Base-by-base conservation (phyloP, 1,284 basidiomycete genomes). In the Xanthoconium separans region DNA sequence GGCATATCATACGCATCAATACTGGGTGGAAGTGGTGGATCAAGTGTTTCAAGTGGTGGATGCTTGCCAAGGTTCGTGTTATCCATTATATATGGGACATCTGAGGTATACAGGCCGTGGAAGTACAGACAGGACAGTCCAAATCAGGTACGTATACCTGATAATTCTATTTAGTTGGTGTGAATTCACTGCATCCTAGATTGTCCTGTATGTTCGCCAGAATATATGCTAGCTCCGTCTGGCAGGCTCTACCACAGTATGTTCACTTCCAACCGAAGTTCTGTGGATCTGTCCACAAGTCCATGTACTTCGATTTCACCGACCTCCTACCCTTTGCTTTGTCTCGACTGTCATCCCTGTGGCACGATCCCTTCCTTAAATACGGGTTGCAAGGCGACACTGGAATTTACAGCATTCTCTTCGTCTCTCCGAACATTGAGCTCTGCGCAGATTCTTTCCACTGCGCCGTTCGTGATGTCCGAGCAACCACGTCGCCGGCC, bases 371-470 rank as follows among this genome's bases (percentile, higher is more conserved):
- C 61, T 7, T 49, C 53, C 18, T 48, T 60, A 7, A 30, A 40
- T 11, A 30, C 43, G 7, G 62, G 57, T 22, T 56, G 57, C 44
- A 59, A 52, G 39, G 33, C 16, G 36, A 57, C 44, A 33, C 51
- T 70, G 20, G 63, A 69, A 46, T 68, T 71, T 16, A 70, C 70
- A 6, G 42, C 64, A 3, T 62, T 68, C 40, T 69, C 70, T n/a
- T 31, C 56, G 0, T 58, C 54, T 30, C 54, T 72, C 48, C 55
- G 50, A 24, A 41, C 43, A 6, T 31, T 69, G 16, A 64, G 64
- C 39, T 47, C 48, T 7, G 49, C 55, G 5, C 60, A 58, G 50
- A 42, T 71, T 10, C 30, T 70, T 18, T 69, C 69, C 6, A 50
- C 58, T 6, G 37, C 70, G 16, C 66, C 70, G 2, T 68, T 72